Evolutionary conservation across 1,139 yeast genomes (phyloP).

Genomic region (Wickerhamomyces sp.): DNA sequence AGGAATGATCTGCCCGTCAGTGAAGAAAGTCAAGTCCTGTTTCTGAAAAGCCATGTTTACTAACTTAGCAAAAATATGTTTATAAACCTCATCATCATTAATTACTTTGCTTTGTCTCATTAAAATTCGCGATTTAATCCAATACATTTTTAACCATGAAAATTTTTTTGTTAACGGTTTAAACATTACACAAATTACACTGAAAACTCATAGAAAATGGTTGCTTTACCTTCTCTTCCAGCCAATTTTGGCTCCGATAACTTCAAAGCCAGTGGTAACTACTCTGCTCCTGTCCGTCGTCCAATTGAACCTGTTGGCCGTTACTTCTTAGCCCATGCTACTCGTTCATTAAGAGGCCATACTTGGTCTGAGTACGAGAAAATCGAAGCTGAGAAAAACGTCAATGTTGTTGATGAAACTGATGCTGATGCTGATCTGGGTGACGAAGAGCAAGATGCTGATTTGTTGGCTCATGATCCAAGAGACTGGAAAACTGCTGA

Average conservation of each 20-base stretch:
- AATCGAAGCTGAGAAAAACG: constrained; percentile 89
- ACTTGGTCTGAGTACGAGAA: constrained; percentile 98
- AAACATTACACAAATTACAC: no score
- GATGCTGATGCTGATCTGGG: constrained; percentile 74
- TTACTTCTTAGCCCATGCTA: constrained; percentile 92
- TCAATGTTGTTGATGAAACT: constrained; percentile 62
- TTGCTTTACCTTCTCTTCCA: constrained; percentile 31
- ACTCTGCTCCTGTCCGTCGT: constrained; percentile 71
- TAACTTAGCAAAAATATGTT: not conserved
- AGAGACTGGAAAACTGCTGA: constrained; percentile 98
- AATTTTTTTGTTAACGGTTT: no score
- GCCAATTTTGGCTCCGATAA: constrained; percentile 41
- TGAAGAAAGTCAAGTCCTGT: constrained; percentile 57
- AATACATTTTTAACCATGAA: no score
- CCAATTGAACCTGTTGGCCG: constrained; percentile 97
- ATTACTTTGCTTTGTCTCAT: not conserved
- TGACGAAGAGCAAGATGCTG: constrained; percentile 63
- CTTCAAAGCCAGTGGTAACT: constrained; percentile 47
- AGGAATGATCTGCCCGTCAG: constrained; percentile 47
- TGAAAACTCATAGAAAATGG: not conserved
- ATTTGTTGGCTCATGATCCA: constrained; percentile 82
- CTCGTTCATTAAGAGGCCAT: constrained; percentile 94
- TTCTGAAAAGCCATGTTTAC: constrained; percentile 33
- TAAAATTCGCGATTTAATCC: no score
- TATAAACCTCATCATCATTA: not conserved